These are phyloP conservation scores for Cytospora schulzeri DNA, from an alignment of 2,329 filamentous ascomycete genomes.

Conservation along the genomic window DNA sequence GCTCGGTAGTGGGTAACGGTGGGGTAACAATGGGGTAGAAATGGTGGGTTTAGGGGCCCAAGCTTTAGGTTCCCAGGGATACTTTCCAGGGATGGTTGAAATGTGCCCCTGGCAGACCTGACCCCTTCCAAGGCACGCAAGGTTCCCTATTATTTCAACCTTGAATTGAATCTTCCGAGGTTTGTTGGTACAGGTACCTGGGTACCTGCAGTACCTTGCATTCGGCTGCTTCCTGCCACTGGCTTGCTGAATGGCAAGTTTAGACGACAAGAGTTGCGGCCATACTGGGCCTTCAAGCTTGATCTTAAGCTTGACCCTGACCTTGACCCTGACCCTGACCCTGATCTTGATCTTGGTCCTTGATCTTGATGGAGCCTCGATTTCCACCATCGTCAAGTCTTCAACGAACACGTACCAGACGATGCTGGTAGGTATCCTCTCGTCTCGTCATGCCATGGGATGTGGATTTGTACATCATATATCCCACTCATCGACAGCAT, in stretches of 20 bases:
- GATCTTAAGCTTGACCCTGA: neutral
- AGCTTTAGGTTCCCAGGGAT: neutral
- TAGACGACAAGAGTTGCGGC: neutral
- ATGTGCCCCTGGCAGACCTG: neutral
- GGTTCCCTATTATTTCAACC: too few relatives aligned
- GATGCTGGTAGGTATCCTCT: neutral
- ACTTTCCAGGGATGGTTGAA: neutral
- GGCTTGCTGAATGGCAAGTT: neutral
- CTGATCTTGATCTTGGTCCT: too few relatives aligned
- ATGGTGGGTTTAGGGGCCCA: neutral
- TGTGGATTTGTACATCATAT: neutral
- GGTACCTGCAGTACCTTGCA: neutral
- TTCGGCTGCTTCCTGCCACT: neutral
- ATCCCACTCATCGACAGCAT: neutral
- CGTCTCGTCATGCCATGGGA: neutral
- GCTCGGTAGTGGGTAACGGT: slow-evolving; percentile 11
- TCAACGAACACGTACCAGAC: neutral
- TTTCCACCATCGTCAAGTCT: neutral
- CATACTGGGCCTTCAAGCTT: neutral
- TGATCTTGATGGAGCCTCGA: neutral
- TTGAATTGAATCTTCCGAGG: too few relatives aligned
- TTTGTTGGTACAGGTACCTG: neutral
- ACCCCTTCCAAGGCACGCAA: neutral
- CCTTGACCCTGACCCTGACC: neutral
- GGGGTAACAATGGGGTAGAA: neutral